Percentiles rank a stretch among this genome's conserved stretches.
phyloP scores from a whole-genome alignment of 2,329 filamentous ascomycete genomes.

The Geoglossum cookeanum region DNA sequence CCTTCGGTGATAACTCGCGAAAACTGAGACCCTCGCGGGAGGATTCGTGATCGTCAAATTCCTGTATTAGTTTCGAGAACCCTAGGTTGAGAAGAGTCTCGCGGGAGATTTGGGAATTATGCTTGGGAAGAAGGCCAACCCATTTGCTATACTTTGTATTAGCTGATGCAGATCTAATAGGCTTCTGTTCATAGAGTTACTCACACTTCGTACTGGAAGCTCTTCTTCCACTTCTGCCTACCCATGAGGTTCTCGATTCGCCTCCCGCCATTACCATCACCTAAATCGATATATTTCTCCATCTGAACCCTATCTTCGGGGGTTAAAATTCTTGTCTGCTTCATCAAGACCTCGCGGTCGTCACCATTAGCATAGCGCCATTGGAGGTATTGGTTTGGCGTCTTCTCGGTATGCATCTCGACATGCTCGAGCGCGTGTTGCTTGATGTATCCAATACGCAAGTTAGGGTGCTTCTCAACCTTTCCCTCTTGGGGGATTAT shows the following conservation, averaged over 20 bases:
- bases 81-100: constrained; percentile 76
- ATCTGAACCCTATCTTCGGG: constrained; percentile 75
- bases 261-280: constrained; percentile 58
- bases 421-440: constrained; percentile 98
- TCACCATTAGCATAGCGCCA: constrained; percentile 97
- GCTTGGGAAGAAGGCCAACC: constrained; percentile 71
- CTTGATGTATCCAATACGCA: constrained; percentile 98
- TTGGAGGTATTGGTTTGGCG: constrained; percentile 94
- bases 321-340: constrained; percentile 84
- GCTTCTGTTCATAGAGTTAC: constrained; percentile 14
- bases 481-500: constrained; percentile 63
- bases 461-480: constrained; percentile 95
- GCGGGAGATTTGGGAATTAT: constrained; percentile 81
- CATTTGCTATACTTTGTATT: constrained; percentile 45
- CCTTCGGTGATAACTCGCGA: constrained; percentile 76
- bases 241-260: constrained; percentile 81
- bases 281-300: constrained; percentile 72
- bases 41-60: constrained; percentile 96
- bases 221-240: constrained; percentile 98
- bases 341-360: constrained; percentile 90
- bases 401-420: constrained; percentile 98
- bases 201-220: constrained; percentile 91
- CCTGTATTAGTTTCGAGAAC: constrained; percentile 85
- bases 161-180: not conserved
- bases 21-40: constrained; percentile 97